Conservation (phyloP, 164 flowering plant species). For the Nelumbo lutea region DNA sequence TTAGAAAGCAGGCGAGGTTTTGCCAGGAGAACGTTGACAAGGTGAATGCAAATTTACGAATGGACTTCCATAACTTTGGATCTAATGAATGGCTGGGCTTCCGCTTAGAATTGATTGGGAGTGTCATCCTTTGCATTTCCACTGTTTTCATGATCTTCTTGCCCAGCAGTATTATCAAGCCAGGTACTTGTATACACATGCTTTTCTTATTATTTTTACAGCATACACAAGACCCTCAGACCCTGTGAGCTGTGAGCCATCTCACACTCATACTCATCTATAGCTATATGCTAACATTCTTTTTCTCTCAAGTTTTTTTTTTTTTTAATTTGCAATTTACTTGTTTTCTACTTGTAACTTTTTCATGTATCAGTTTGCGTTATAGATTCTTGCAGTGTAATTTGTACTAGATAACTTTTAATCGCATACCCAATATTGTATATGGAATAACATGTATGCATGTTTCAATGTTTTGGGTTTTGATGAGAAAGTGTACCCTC, state of each 20-base stretch:
- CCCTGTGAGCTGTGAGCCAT: neutral
- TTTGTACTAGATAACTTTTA: no score
- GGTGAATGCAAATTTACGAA: conserved; percentile 64
- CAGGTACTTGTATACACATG: conserved; percentile 42
- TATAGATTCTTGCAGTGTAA: no score
- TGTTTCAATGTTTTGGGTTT: no score
- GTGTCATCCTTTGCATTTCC: conserved; percentile 66
- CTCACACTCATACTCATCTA: no score
- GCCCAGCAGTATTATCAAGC: conserved; percentile 69
- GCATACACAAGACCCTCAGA: neutral
- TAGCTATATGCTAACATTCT: no score
- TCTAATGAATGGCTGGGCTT: conserved; percentile 96
- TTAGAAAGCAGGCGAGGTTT: conserved; percentile 58
- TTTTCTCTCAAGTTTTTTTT: no score
- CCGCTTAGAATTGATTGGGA: conserved; percentile 85
- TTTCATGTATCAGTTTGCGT: no score
- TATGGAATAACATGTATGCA: no score
- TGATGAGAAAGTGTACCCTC: no score
- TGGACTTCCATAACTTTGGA: conserved; percentile 92
- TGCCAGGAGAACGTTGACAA: conserved; percentile 59
- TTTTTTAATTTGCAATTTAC: no score
- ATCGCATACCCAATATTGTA: no score
- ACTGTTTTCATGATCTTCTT: conserved; percentile 74
- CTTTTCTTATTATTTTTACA: neutral
- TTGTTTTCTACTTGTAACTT: no score